Base-by-base conservation (phyloP, 208 protist genomes). In the Trypanosoma avium region DNA sequence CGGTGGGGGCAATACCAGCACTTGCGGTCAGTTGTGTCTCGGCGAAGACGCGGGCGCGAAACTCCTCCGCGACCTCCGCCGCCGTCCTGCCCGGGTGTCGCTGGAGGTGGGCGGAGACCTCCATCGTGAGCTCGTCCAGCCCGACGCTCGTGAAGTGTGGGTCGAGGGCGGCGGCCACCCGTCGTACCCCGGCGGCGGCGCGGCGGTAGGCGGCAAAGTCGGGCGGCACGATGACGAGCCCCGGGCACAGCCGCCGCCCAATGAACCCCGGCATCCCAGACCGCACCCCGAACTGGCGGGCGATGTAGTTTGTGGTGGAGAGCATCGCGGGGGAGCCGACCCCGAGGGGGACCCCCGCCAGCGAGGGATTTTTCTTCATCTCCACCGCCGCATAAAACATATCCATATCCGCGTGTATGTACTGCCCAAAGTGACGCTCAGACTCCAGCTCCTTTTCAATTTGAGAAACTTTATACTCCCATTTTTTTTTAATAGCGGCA, bases 231-330 rank as follows among this genome's bases (percentile, higher is more conserved):
- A 98, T 94, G 35, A 90, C 78, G 19, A 98, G 73, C 13, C 89
- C 73, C 6, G 89, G 92, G 65, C 94, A 98, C 15, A 98, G 80
- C 55, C 89, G 83, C 49, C 75, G 60, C 30, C 81, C 94, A 63
- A 98, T 97, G 75, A 96, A 98, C 21, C 97, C 97, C 0, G 97
- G 95, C 97, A 99, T 99, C 9, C 95, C 97, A 21, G 85, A 88
- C 35, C 97, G 89, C 26, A 99, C 96, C 29, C 97, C 97, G 77
- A 92, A 98, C 76, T 96, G 80, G 22, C 97, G 80, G 13, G 97
- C 97, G 42, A 94, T 86, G 76, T 99, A 99, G 80, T 97, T 98
- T 0, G 92, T 88, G n/a, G 97, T 99, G 26, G 75, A 87, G 7
- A 99, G 81, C 97, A 98, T 99, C 43, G 78, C 68, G 61, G 78